Evolutionary conservation across 2,329 filamentous ascomycete species (phyloP), one percentile per base, ranked within the genome.

Genomic region (Penicillium nordicum): DNA sequence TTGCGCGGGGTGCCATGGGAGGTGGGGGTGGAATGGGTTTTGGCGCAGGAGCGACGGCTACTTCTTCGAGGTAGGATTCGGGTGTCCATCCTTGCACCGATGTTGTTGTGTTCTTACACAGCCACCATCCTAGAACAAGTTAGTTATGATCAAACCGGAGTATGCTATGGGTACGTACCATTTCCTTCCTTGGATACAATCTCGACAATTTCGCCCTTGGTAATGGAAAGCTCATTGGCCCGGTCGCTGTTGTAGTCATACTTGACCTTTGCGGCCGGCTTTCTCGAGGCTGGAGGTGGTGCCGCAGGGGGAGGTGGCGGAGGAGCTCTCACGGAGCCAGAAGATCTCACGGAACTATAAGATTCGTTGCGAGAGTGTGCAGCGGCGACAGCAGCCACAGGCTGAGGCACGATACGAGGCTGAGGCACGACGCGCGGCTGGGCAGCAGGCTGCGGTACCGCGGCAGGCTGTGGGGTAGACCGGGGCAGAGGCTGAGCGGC

Each of bases 151-250:
- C 10, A 12, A 50, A 21, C n/a, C 9, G 3, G 25, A n/a, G 8
- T n/a, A 12, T 6, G 7, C 5, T 6, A 10, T n/a, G 14, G 10
- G 16, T 2, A 74, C 87, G 74, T 84, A 96, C 93, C 94, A 72
- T 97, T 97, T 73, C 84, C 87, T 76, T 97, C 93, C 76, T 97
- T 97, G 69, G 94, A 88, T n/a, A 95, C 84, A 69, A 99, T 86
- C 72, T 95, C 86, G 51, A 99, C 84, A 47, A 96, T 75, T 61
- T 97, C 89, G 49, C 89, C 92, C 48, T 89, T 87, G 56, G 74
- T 83, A 61, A 99, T 84, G 16, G 88, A 87, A 50, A 99, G 80
- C 75, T 97, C 92, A 63, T 95, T 96, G 56, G 88, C 84, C 61
- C 84, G 90, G 64, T 93, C 88, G 16, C 92, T 92, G 53, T 81